Evolutionary conservation across 306 rosid genomes (phyloP).

Genomic region (Senna siamea): DNA sequence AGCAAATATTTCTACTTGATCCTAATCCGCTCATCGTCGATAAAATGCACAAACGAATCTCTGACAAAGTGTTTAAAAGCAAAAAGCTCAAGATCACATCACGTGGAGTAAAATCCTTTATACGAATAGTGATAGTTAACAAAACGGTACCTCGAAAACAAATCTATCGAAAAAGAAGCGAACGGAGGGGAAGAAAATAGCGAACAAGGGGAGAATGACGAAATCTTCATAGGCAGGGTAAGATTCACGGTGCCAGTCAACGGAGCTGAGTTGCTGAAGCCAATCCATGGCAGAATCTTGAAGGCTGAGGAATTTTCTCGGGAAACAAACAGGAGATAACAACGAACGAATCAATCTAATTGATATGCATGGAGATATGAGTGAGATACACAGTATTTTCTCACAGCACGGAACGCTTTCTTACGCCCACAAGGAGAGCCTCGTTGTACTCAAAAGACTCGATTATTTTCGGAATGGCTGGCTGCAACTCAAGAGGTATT

Average conservation of each 20-base stretch:
- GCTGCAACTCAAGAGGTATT: too few relatives aligned
- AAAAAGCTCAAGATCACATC: neutral
- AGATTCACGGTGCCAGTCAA: constrained; percentile 80
- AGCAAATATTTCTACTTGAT: neutral
- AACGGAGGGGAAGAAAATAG: constrained; percentile 70
- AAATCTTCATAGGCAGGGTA: constrained; percentile 78
- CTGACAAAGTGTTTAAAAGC: neutral
- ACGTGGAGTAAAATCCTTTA: neutral
- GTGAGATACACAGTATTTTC: neutral
- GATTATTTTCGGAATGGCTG: too few relatives aligned
- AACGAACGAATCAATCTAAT: constrained; percentile 37
- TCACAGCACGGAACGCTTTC: neutral
- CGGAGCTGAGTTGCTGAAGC: constrained; percentile 42
- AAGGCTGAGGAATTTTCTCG: constrained; percentile 29
- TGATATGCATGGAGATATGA: neutral
- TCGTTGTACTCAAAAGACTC: neutral
- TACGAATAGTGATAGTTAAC: too few relatives aligned
- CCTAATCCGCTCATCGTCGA: neutral
- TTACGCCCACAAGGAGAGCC: neutral
- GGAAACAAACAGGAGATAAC: constrained; percentile 39
- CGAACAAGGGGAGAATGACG: constrained; percentile 66
- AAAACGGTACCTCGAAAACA: constrained; percentile 74
- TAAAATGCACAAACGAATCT: neutral
- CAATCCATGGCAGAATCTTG: constrained; percentile 50
- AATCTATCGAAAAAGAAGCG: constrained; percentile 86